These are phyloP conservation scores for Garcia nutans DNA, from an alignment of 345 rosid genomes.

Conservation along the genomic window DNA sequence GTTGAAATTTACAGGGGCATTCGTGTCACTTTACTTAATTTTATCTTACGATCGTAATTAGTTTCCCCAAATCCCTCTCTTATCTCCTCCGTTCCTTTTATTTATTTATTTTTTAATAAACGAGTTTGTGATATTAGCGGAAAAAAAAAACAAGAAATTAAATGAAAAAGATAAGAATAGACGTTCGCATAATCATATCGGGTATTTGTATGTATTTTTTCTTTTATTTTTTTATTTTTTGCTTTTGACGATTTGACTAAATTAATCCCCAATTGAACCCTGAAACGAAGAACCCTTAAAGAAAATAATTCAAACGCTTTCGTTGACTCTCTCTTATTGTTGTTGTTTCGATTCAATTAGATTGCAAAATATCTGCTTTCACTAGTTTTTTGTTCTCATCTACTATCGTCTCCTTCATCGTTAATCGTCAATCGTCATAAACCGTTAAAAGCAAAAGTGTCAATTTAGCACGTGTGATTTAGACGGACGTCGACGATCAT, in stretches of 20 bases:
- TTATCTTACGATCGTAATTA: constrained; percentile 1
- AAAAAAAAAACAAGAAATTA: background rate
- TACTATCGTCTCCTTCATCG: background rate
- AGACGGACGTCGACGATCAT: constrained; percentile 17
- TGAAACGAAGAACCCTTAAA: background rate
- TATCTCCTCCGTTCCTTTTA: background rate
- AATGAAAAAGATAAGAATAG: background rate
- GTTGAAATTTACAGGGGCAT: background rate
- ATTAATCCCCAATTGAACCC: constrained; percentile 20
- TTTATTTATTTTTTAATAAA: too few species aligned
- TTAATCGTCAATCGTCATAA: background rate
- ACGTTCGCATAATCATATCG: background rate
- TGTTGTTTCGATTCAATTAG: background rate
- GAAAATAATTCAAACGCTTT: background rate
- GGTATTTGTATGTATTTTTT: background rate
- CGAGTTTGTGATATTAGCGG: background rate
- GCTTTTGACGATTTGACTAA: constrained; percentile 14
- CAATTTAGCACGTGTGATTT: constrained; percentile 21
- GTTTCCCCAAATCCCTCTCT: background rate
- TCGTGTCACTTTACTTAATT: constrained; percentile 3
- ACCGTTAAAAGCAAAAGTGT: background rate
- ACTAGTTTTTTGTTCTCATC: background rate
- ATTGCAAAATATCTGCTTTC: background rate
- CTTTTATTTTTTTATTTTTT: background rate
- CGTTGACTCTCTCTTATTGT: background rate